phyloP scores from a whole-genome alignment of 768 basidiomycete species.

The Russula sp. region DNA sequence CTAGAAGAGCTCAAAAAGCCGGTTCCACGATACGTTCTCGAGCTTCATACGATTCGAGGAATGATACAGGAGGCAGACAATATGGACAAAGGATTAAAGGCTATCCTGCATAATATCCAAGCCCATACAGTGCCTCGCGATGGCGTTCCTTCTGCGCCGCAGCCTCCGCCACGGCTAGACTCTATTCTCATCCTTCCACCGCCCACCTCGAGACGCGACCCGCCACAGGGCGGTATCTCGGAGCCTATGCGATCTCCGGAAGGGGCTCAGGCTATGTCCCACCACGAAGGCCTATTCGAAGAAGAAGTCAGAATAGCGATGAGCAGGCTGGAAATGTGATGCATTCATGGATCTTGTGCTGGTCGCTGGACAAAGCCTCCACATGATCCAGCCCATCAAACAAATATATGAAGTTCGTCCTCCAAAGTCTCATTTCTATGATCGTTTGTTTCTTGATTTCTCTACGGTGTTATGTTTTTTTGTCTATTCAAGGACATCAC shows the following conservation, averaged over 20 bases:
- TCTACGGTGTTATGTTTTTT: background rate
- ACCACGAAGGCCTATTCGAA: conserved; percentile 61
- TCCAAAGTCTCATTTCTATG: too few relatives aligned
- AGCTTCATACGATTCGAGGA: conserved; percentile 24
- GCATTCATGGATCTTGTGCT: conserved; percentile 43
- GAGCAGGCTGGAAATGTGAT: conserved; percentile 1
- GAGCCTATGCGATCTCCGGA: conserved; percentile 48
- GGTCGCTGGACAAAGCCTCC: conserved; percentile 39
- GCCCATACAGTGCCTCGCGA: background rate
- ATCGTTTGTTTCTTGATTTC: too few relatives aligned
- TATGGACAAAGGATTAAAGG: conserved; percentile 18
- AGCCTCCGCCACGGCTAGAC: conserved; percentile 9
- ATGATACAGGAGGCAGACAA: conserved; percentile 29
- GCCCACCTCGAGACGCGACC: too few relatives aligned
- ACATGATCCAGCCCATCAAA: too few relatives aligned
- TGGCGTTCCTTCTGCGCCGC: background rate
- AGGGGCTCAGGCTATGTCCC: conserved; percentile 60
- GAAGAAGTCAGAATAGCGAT: conserved; percentile 34
- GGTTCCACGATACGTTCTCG: conserved; percentile 24
- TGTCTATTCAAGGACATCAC: background rate
- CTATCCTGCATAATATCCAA: background rate
- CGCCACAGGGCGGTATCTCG: conserved; percentile 19
- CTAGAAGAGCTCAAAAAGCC: conserved; percentile 17
- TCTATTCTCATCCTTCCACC: background rate
- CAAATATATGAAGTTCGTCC: too few relatives aligned